These are phyloP conservation scores for Climacium dendroides DNA, from an alignment of 225 moss, liverwort and hornwort species.

Conservation along the genomic window DNA sequence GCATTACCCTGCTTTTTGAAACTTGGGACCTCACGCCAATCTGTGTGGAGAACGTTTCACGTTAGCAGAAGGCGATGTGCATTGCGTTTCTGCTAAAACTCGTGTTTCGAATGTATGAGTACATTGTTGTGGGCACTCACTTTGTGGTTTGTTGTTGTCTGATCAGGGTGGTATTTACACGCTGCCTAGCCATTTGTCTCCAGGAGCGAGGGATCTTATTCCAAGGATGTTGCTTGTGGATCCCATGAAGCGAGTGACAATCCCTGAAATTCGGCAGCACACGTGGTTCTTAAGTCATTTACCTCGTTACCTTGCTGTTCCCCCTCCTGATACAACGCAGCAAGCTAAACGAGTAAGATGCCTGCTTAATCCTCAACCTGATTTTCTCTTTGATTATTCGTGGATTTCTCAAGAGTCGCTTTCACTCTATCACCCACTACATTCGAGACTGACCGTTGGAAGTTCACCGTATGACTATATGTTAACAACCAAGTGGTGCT, in stretches of 20 bases:
- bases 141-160: background rate
- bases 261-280: slow-evolving; percentile 56
- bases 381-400: background rate
- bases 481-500: background rate
- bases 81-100: background rate
- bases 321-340: slow-evolving; percentile 51
- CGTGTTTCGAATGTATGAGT: background rate
- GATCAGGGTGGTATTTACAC: slow-evolving; percentile 50
- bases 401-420: background rate
- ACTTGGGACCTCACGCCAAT: background rate
- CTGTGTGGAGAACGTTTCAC: background rate
- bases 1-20: background rate
- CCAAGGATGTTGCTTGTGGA: slow-evolving; percentile 55
- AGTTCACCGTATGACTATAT: background rate
- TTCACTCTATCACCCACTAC: background rate
- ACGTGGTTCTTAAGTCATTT: slow-evolving; percentile 36
- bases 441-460: background rate
- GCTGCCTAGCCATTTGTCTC: slow-evolving; percentile 51
- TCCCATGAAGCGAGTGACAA: slow-evolving; percentile 53
- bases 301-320: slow-evolving; percentile 56
- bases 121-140: background rate
- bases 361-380: background rate
- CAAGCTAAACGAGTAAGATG: slow-evolving; percentile 48
- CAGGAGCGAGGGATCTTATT: slow-evolving; percentile 53
- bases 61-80: background rate